Evolutionary conservation across 2,329 filamentous ascomycete species (phyloP).

Genomic region (Claviceps humidiphila): DNA sequence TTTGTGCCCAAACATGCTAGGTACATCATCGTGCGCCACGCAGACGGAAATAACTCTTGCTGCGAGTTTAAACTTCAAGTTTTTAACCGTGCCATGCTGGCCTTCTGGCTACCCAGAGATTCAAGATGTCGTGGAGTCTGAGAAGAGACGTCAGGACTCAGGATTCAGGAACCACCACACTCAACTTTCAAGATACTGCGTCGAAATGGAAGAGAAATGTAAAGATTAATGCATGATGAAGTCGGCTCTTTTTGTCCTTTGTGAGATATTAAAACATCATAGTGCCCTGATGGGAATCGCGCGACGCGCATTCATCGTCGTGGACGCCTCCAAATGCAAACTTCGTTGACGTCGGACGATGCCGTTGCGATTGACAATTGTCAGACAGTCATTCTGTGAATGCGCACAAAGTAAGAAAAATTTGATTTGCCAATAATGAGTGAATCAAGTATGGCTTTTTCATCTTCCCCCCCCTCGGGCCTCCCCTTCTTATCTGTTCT

Average conservation of each 20-base stretch:
- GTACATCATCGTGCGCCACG: constrained; percentile 13
- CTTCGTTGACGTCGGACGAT: constrained; percentile 21
- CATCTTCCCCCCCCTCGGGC: too few species aligned
- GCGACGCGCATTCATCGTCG: constrained; percentile 28
- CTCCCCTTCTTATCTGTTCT: not conserved
- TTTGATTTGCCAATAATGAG: not conserved
- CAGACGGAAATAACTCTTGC: constrained; percentile 25
- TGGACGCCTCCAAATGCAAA: constrained; percentile 24
- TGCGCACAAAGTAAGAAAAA: not conserved
- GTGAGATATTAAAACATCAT: constrained; percentile 39
- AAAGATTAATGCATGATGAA: constrained; percentile 13
- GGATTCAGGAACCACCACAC: too few species aligned
- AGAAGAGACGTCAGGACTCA: too few species aligned
- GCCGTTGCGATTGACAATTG: constrained; percentile 23
- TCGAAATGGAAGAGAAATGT: not conserved
- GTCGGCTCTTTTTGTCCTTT: constrained; percentile 41
- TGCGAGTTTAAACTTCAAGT: constrained; percentile 12
- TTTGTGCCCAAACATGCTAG: not conserved
- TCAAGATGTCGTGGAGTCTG: constrained; percentile 26
- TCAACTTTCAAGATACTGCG: too few species aligned
- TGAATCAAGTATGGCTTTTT: too few species aligned
- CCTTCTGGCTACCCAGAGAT: constrained; percentile 22
- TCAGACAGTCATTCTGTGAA: constrained; percentile 25
- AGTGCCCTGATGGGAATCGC: constrained; percentile 23
- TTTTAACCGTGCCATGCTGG: constrained; percentile 23